Evolutionary conservation across 139 green algal species (phyloP).

Genomic region (Picochlorum sp.): DNA sequence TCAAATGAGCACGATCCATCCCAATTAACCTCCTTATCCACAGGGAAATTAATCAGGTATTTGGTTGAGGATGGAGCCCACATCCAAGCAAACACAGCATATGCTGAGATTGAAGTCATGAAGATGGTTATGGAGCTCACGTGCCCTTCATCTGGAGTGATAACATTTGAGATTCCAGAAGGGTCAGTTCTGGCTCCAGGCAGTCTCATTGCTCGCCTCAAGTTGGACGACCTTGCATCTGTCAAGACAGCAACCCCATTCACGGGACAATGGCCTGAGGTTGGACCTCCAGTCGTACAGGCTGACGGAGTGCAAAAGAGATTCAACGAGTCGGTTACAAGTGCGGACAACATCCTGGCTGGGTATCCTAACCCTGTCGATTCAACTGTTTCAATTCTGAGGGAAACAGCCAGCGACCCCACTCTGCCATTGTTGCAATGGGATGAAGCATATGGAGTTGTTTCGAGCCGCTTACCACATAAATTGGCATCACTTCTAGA

Average conservation of each 20-base stretch:
- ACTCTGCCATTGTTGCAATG: slow-evolving; percentile 77
- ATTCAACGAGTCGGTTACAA: slow-evolving; percentile 44
- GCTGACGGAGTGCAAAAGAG: slow-evolving; percentile 38
- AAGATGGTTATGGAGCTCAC: slow-evolving; percentile 90
- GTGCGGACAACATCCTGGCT: slow-evolving; percentile 54
- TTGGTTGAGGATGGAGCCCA: slow-evolving; percentile 62
- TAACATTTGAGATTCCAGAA: slow-evolving; percentile 68
- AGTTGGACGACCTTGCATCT: slow-evolving; percentile 58
- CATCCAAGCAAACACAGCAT: slow-evolving; percentile 58
- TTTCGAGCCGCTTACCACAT: slow-evolving; percentile 55
- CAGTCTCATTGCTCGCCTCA: slow-evolving; percentile 70
- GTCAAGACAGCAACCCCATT: slow-evolving; percentile 45
- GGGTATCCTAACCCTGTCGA: slow-evolving; percentile 55
- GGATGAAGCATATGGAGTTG: slow-evolving; percentile 59
- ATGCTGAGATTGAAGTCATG: slow-evolving; percentile 87
- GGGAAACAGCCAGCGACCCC: slow-evolving; percentile 64
- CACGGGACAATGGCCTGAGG: slow-evolving; percentile 53
- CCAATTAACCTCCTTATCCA: slow-evolving; percentile 38
- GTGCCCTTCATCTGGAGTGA: slow-evolving; percentile 52
- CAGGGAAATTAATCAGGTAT: slow-evolving; percentile 76
- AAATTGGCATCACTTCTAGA: slow-evolving; percentile 35
- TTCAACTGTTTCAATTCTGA: slow-evolving; percentile 52
- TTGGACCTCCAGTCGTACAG: slow-evolving; percentile 59
- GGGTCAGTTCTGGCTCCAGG: slow-evolving; percentile 58
- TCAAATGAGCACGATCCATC: slow-evolving; percentile 54